Percentiles rank a stretch among this genome's conserved stretches.
phyloP scores from a whole-genome alignment of 306 rosid genomes.

The Erythrophleum fordii region DNA sequence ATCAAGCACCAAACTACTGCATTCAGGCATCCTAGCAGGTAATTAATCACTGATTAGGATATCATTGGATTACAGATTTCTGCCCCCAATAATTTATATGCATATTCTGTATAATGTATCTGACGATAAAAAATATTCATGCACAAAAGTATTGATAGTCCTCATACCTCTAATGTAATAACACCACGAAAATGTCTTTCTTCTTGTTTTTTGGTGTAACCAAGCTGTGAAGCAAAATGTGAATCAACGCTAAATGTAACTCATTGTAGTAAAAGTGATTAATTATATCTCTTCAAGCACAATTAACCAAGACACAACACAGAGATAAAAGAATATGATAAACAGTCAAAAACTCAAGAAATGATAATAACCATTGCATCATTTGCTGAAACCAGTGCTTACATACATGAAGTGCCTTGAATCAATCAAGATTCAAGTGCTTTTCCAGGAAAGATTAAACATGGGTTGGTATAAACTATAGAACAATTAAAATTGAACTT shows the following conservation, averaged over 20 bases:
- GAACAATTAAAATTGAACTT: neutral
- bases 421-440: neutral
- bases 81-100: conserved; percentile 3
- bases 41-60: neutral
- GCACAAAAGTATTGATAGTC: conserved; percentile 28
- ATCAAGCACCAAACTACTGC: neutral
- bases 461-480: neutral
- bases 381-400: neutral
- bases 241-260: conserved; percentile 26
- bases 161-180: conserved; percentile 84
- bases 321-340: neutral
- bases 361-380: neutral
- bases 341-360: conserved; percentile 6
- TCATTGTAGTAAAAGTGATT: conserved; percentile 12
- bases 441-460: neutral
- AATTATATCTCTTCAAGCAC: conserved; percentile 9
- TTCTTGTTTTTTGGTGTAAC: conserved; percentile 94
- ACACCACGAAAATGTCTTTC: conserved; percentile 91
- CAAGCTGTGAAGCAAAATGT: conserved; percentile 69
- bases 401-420: neutral
- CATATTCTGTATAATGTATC: neutral
- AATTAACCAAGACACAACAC: neutral
- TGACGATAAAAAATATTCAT: neutral
- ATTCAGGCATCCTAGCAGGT: neutral
- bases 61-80: neutral